These are phyloP conservation scores for Mucor piriformis DNA, from an alignment of 371 early-diverging fungal genomes.

Conservation along the genomic window DNA sequence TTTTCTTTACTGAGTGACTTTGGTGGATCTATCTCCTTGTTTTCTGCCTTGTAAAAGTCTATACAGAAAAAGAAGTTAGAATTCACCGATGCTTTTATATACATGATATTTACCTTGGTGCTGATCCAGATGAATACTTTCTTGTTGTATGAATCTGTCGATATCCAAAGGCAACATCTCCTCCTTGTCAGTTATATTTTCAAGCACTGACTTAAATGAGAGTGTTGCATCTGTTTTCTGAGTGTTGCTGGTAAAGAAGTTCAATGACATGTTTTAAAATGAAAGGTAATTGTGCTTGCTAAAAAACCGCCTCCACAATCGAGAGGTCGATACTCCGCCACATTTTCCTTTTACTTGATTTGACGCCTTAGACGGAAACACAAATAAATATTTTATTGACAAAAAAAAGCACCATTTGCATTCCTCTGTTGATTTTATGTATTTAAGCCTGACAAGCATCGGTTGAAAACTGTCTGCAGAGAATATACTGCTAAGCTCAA, in stretches of 20 bases:
- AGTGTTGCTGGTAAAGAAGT: slow-evolving; percentile 1
- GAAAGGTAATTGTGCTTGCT: neutral
- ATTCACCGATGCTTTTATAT: neutral
- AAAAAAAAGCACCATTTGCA: too few species aligned
- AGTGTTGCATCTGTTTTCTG: slow-evolving; percentile 12
- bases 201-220: neutral
- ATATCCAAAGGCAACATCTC: neutral
- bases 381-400: too few species aligned
- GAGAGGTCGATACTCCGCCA: too few species aligned
- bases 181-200: neutral
- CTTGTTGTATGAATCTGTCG: slow-evolving; percentile 2
- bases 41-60: neutral
- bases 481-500: too few species aligned
- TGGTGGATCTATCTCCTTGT: neutral
- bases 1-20: neutral
- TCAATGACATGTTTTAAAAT: too few species aligned
- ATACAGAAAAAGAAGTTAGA: neutral
- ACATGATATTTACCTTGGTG: slow-evolving; percentile 3
- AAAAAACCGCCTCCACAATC: neutral
- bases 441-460: too few species aligned
- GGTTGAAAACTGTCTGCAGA: too few species aligned
- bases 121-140: neutral
- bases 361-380: too few species aligned
- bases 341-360: too few species aligned
- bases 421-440: too few species aligned